Conservation (phyloP, 2,329 filamentous ascomycete genomes). For the Ophiostoma quercus region DNA sequence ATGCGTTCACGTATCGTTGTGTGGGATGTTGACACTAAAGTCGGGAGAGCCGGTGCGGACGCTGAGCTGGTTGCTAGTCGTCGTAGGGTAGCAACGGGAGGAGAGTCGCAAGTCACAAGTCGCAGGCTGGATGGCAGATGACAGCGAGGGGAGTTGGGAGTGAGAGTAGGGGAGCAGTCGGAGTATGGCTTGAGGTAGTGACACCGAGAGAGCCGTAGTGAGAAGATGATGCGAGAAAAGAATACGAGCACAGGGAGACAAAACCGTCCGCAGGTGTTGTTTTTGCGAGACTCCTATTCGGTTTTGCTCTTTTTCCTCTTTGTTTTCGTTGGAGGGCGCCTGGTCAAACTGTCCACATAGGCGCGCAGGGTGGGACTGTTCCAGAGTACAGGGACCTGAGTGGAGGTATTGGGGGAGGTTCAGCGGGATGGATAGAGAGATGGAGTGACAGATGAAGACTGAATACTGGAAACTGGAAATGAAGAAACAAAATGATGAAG, state of each 20-base stretch:
- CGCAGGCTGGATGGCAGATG: not conserved
- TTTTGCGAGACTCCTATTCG: not conserved
- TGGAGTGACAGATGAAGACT: not conserved
- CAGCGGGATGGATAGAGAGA: not conserved
- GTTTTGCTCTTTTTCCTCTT: not conserved
- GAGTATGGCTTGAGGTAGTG: not conserved
- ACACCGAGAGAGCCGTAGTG: constrained; percentile 6
- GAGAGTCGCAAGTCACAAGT: not conserved
- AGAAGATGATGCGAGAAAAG: constrained; percentile 6
- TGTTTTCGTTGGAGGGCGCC: constrained; percentile 6
- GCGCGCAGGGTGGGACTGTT: constrained; percentile 14
- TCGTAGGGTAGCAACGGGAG: not conserved
- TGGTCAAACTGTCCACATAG: constrained; percentile 12
- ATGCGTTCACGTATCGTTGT: not conserved
- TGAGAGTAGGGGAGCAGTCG: not conserved
- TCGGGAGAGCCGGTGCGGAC: not conserved
- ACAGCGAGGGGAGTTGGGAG: not conserved
- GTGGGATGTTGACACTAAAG: not conserved
- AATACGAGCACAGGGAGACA: not conserved
- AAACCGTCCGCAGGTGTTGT: not conserved
- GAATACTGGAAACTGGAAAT: not conserved
- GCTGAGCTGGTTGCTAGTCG: not conserved
- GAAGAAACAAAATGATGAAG: not conserved
- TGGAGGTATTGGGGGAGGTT: not conserved
- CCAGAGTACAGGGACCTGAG: constrained; percentile 8